Conservation (phyloP, 495 filamentous ascomycete genomes). For the Neurospora pannonica region DNA sequence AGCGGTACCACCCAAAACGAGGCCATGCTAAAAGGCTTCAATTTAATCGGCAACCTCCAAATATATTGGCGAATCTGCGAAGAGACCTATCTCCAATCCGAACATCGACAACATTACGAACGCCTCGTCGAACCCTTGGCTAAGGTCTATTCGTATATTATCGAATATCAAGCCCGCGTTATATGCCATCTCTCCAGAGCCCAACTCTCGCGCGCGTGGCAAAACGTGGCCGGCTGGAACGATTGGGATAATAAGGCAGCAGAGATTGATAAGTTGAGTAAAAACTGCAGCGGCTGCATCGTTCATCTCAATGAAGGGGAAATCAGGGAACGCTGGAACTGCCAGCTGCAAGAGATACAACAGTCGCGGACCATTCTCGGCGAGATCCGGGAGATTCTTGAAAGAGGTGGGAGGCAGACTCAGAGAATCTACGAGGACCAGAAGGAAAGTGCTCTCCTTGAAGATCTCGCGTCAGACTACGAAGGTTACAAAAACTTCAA, state of each 20-base stretch:
- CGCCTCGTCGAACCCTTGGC: conserved; percentile 3
- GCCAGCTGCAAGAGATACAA: conserved; percentile 12
- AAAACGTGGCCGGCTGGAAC: conserved; percentile 11
- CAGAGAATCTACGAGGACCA: conserved; percentile 10
- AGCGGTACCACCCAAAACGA: conserved; percentile 13
- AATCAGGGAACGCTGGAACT: conserved; percentile 4
- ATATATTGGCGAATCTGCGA: conserved; percentile 17
- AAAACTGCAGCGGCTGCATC: conserved; percentile 7
- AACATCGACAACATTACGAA: conserved; percentile 3
- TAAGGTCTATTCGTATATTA: conserved; percentile 22
- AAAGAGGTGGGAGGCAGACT: neutral
- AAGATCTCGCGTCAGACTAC: conserved; percentile 21
- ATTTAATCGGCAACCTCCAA: conserved; percentile 7
- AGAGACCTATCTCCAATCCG: conserved; percentile 9
- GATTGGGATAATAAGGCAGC: conserved; percentile 12
- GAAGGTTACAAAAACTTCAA: conserved; percentile 22
- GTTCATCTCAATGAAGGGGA: conserved; percentile 2
- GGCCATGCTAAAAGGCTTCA: conserved; percentile 16
- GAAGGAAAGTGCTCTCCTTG: conserved; percentile 12
- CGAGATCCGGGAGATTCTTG: conserved; percentile 6
- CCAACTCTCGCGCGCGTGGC: conserved; percentile 18
- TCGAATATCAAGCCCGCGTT: conserved; percentile 27
- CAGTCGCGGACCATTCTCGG: conserved; percentile 9
- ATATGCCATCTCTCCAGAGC: conserved; percentile 22
- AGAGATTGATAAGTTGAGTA: conserved; percentile 9